Conservation (phyloP, 2,329 filamentous ascomycete species). For the Phaeophleospora eucalypticola region DNA sequence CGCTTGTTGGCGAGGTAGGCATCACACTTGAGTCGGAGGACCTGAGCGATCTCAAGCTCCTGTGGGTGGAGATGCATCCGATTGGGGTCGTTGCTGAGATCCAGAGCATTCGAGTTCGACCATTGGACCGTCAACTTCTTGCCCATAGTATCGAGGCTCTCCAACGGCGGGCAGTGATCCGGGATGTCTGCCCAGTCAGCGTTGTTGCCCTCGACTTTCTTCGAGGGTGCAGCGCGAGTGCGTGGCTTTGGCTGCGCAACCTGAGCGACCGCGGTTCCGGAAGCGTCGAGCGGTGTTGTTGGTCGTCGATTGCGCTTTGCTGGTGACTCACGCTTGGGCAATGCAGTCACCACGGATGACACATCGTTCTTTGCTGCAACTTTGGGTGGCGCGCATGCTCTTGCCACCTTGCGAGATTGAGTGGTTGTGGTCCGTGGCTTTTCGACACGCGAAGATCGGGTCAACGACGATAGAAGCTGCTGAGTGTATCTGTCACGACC, state of each 20-base stretch:
- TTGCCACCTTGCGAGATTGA: slow-evolving; percentile 7
- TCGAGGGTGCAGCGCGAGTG: slow-evolving; percentile 26
- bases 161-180: slow-evolving; percentile 26
- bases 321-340: slow-evolving; percentile 10
- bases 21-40: slow-evolving; percentile 76
- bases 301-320: slow-evolving; percentile 15
- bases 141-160: slow-evolving; percentile 17
- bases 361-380: background rate
- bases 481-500: slow-evolving; percentile 14
- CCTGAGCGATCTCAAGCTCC: slow-evolving; percentile 71
- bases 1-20: slow-evolving; percentile 92
- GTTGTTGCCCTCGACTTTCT: slow-evolving; percentile 25
- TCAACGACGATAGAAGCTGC: slow-evolving; percentile 15
- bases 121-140: slow-evolving; percentile 15
- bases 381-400: slow-evolving; percentile 7
- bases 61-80: slow-evolving; percentile 68
- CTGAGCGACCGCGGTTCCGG: slow-evolving; percentile 5
- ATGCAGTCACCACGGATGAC: background rate
- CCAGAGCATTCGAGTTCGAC: slow-evolving; percentile 67
- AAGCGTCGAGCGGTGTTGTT: slow-evolving; percentile 14
- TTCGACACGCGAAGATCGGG: slow-evolving; percentile 9
- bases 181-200: slow-evolving; percentile 25
- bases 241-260: slow-evolving; percentile 23
- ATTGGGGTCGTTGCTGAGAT: slow-evolving; percentile 69
- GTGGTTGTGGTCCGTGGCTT: slow-evolving; percentile 10